These are phyloP conservation scores for Datisca glomerata DNA, from an alignment of 306 rosid species.

Conservation along the genomic window DNA sequence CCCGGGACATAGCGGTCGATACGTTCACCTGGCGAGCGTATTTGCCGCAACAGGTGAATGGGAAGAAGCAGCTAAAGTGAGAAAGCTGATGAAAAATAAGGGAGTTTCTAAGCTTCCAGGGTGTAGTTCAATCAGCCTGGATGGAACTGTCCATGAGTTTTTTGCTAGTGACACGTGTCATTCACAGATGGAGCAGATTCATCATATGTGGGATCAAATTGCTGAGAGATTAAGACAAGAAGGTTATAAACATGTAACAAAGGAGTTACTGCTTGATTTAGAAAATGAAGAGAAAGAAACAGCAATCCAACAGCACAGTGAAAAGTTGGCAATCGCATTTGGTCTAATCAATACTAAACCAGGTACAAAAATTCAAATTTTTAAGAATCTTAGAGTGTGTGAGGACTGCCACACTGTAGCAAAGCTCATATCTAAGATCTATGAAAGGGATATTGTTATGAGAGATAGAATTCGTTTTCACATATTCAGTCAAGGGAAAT, in stretches of 20 bases:
- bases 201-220: conserved; percentile 21
- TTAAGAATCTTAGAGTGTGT: conserved; percentile 14
- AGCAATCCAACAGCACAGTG: conserved; percentile 14
- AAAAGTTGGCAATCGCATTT: conserved; percentile 16
- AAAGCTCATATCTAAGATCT: conserved; percentile 11
- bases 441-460: conserved; percentile 13
- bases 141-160: conserved; percentile 42
- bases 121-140: conserved; percentile 33
- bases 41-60: conserved; percentile 42
- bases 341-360: conserved; percentile 13
- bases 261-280: conserved; percentile 10
- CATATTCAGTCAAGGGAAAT: conserved; percentile 10
- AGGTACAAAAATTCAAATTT: conserved; percentile 1
- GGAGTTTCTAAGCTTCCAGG: conserved; percentile 33
- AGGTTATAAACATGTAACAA: conserved; percentile 8
- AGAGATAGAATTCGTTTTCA: conserved; percentile 19
- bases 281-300: conserved; percentile 14
- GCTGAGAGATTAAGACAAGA: conserved; percentile 11
- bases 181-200: conserved; percentile 24
- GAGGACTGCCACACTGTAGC: conserved; percentile 7
- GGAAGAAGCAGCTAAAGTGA: conserved; percentile 30
- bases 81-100: conserved; percentile 34
- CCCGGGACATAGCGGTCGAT: conserved; percentile 38
- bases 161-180: conserved; percentile 28
- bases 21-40: conserved; percentile 37